Percentiles rank a stretch among this genome's conserved stretches.
Conservation (phyloP, 805 yeast species). For the Starmera quercuum region DNA sequence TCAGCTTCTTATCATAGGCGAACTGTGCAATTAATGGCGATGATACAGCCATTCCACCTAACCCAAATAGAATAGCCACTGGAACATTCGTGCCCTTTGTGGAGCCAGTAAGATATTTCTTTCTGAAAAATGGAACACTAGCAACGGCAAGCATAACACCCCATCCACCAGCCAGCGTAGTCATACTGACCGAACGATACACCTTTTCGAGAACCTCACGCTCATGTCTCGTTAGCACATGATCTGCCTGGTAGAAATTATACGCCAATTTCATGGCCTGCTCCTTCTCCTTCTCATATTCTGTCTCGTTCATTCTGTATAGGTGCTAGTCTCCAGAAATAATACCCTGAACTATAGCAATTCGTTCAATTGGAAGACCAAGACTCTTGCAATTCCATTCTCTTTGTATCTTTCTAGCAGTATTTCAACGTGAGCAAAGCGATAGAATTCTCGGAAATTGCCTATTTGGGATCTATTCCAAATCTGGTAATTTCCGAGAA, state of each 20-base stretch:
- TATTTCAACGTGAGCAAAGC: no score
- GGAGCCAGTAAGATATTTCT: constrained; percentile 24
- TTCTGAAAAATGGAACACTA: constrained; percentile 33
- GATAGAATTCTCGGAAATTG: no score
- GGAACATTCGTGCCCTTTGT: constrained; percentile 32
- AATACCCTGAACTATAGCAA: no score
- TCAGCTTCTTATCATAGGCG: constrained; percentile 25
- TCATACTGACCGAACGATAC: constrained; percentile 26
- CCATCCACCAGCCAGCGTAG: constrained; percentile 31
- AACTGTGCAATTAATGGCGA: constrained; percentile 23
- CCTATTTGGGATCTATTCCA: no score
- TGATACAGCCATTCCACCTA: constrained; percentile 28
- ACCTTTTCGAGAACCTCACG: constrained; percentile 32
- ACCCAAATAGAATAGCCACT: constrained; percentile 33
- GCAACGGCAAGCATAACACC: constrained; percentile 33
- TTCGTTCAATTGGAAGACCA: no score
- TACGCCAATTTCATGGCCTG: no score
- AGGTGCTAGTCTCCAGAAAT: no score
- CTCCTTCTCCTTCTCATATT: no score
- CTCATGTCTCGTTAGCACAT: constrained; percentile 30
- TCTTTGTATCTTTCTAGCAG: no score
- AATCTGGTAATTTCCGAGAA: no score
- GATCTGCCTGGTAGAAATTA: constrained; percentile 43
- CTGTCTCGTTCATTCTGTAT: no score
- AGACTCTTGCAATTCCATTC: no score